Evolutionary conservation across 352 stramenopile species (phyloP).

Genomic region (Phytophthora nicotianae): DNA sequence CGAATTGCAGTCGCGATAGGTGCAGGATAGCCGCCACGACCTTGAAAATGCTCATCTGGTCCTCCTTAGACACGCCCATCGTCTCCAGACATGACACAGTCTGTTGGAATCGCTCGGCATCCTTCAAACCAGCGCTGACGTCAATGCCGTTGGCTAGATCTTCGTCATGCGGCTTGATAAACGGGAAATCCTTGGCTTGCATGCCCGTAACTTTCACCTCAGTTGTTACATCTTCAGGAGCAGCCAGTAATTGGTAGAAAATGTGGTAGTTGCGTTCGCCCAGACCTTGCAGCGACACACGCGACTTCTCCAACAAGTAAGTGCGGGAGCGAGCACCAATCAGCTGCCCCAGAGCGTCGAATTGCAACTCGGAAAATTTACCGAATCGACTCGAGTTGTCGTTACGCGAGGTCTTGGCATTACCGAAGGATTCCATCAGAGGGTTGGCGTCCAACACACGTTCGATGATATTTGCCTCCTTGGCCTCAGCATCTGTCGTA

Average conservation of each 20-base stretch:
- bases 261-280: slow-evolving; percentile 99
- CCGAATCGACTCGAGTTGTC: slow-evolving; percentile 96
- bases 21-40: slow-evolving; percentile 85
- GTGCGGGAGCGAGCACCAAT: slow-evolving; percentile 84
- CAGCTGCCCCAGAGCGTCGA: slow-evolving; percentile 86
- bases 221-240: slow-evolving; percentile 50
- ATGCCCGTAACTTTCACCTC: slow-evolving; percentile 77
- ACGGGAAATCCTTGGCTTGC: slow-evolving; percentile 82
- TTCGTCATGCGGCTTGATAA: slow-evolving; percentile 59
- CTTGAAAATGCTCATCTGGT: slow-evolving; percentile 82
- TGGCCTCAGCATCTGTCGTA: slow-evolving; percentile 26
- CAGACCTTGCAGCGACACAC: slow-evolving; percentile 90
- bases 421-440: slow-evolving; percentile 95
- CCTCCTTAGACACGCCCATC: slow-evolving; percentile 66
- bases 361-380: slow-evolving; percentile 96
- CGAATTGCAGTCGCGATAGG: slow-evolving; percentile 78
- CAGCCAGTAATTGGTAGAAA: slow-evolving; percentile 96
- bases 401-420: slow-evolving; percentile 96
- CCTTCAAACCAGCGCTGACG: slow-evolving; percentile 68
- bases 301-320: slow-evolving; percentile 89
- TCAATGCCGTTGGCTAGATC: slow-evolving; percentile 34
- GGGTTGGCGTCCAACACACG: slow-evolving; percentile 84
- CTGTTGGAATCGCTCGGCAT: slow-evolving; percentile 72
- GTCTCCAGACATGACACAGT: slow-evolving; percentile 82
- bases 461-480: slow-evolving; percentile 82